Conservation (phyloP, 2,329 filamentous ascomycete genomes). For the Colletotrichum coccodes region DNA sequence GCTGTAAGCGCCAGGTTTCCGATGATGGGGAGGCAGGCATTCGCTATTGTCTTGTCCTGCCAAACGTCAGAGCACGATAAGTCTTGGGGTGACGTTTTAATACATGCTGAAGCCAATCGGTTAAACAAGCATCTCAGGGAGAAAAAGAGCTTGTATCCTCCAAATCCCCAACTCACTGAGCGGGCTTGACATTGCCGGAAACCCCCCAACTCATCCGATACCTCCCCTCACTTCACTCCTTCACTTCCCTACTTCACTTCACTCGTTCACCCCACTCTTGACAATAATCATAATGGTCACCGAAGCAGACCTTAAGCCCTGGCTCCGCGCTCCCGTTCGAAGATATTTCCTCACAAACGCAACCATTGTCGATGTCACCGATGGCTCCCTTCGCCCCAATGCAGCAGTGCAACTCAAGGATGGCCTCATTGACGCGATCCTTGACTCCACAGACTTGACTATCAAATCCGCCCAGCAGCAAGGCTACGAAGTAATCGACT, state of each 20-base stretch:
- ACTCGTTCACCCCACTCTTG: neutral
- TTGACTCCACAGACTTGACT: neutral
- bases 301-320: slow-evolving; percentile 44
- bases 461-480: slow-evolving; percentile 26
- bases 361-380: slow-evolving; percentile 52
- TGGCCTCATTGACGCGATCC: slow-evolving; percentile 46
- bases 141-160: neutral
- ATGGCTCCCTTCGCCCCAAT: slow-evolving; percentile 43
- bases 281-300: slow-evolving; percentile 36
- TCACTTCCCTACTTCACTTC: neutral
- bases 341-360: slow-evolving; percentile 53
- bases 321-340: slow-evolving; percentile 42
- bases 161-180: neutral
- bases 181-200: neutral
- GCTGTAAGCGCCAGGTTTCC: neutral
- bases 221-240: neutral
- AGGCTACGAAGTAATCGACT: slow-evolving; percentile 39
- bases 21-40: neutral
- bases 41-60: neutral
- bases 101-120: neutral
- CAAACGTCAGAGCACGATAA: neutral
- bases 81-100: neutral
- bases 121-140: neutral
- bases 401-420: slow-evolving; percentile 45
- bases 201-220: neutral